Evolutionary conservation across 164 flowering plant genomes (phyloP), one percentile per base, ranked within the genome.

Genomic region (Stephania japonica): DNA sequence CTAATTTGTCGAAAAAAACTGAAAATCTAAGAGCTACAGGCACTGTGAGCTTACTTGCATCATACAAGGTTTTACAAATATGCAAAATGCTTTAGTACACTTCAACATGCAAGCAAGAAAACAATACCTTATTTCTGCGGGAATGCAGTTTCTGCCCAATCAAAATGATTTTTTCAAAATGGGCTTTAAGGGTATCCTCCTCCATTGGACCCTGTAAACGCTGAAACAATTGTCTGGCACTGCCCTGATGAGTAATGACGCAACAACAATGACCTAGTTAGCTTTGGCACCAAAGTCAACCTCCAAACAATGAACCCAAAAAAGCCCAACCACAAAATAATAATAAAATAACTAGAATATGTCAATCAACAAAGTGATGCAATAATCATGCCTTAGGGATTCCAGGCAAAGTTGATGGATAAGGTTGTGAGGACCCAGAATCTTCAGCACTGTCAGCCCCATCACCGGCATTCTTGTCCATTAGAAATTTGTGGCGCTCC

Each of bases 401-500:
- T 77, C 98, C 99, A 75, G 97, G 95, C 77, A 93, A 82, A 63
- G 95, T 90, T 72, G 97, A 90, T 27, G 96, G 90, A 76, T 93
- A 93, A 71, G 97, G 87, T 76, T 92, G 97, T 72, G 99, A 96
- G 76, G 98, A 87, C 59, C 97, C 95, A 43, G 98, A 93, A 83
- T 93, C 97, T 74, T 93, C 99, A 69, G 95, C 98, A 87, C 97
- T 93, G 76, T 90, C 97, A 73, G 97, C 96, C 21, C 95, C 97
- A 83, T 93, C 98, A 78, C 91, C 90, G 81, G 87, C 77, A 79
- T 80, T 83, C 77, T 81, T 85, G 78, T 96, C 97, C 97, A 96
- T 91, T 71, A 93, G 81, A 67, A 72, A 59, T 71, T 86, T 93
- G 84, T 96, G 97, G 49, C 91, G 92, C 78, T 90, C 98, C 82